Conservation (phyloP, 352 stramenopile species). For the Thraustotheca clavata region DNA sequence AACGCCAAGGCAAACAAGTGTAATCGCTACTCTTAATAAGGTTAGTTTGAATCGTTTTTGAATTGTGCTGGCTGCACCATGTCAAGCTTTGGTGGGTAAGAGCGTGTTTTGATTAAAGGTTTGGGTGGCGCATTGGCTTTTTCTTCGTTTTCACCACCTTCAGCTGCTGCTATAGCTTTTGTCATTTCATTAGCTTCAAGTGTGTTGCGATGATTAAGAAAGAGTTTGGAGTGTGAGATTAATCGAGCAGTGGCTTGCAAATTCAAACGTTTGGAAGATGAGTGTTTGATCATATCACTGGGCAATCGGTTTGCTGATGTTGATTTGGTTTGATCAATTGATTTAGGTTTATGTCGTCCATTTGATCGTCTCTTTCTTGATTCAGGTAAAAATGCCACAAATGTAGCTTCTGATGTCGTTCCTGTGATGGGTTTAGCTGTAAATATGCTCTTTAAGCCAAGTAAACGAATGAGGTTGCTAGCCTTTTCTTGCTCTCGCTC, state of each 20-base stretch:
- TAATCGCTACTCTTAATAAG: too few relatives aligned
- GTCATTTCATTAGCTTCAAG: too few relatives aligned
- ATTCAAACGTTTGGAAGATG: too few relatives aligned
- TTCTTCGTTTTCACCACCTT: background rate
- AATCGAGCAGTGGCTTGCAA: too few relatives aligned
- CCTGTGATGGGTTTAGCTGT: background rate
- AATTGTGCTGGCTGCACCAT: too few relatives aligned
- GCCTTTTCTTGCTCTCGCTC: slow-evolving; percentile 4
- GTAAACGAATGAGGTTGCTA: slow-evolving; percentile 9
- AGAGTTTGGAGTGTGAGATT: too few relatives aligned
- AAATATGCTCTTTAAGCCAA: slow-evolving; percentile 12
- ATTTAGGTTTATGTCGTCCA: too few relatives aligned
- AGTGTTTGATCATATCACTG: background rate
- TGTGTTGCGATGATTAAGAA: too few relatives aligned
- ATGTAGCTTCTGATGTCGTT: slow-evolving; percentile 4
- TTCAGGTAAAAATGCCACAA: slow-evolving; percentile 4
- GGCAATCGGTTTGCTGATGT: background rate
- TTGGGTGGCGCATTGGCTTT: background rate
- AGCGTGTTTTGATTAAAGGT: too few relatives aligned
- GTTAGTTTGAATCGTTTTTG: too few relatives aligned
- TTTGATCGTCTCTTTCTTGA: background rate
- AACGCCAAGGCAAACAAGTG: slow-evolving; percentile 1
- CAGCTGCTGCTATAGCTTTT: background rate
- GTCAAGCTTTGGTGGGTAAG: too few relatives aligned
- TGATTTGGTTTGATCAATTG: too few relatives aligned